Base-by-base conservation (phyloP, 2,329 filamentous ascomycete species). In the Cladorrhinum sp. region DNA sequence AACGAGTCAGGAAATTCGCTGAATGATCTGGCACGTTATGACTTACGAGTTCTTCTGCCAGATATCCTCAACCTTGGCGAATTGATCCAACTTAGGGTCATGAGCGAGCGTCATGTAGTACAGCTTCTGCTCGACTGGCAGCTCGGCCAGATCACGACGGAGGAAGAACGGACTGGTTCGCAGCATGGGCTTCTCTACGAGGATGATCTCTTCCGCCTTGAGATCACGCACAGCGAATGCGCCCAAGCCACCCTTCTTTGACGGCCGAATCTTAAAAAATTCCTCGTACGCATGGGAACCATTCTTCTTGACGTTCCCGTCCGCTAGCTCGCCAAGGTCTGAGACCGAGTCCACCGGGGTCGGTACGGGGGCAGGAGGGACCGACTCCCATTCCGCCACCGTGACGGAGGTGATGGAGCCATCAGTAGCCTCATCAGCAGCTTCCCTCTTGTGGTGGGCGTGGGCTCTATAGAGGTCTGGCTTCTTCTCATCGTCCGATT, bases 11-110 rank as follows among this genome's bases (percentile, higher is more conserved):
- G 22, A n/a, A 25, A 4, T n/a, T 9, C 38, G 41, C 18, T n/a
- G 7, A 24, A 13, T 12, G 18, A 8, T 16, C 10, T 38, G 18
- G 3, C 24, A 6, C 29, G 29, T 7, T 23, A 36, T 32, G 12
- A 70, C 78, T 69, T 69, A 82, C 80, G 76, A 73, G 62, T 84
- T 83, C 0, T 79, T 79, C 22, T 67, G 68, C 71, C 77, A 78
- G 20, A 81, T 74, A 2, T 74, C 75, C 24, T 74, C 68, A 1
- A 78, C 68, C 38, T 41, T n/a, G n/a, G 18, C 29, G 32, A 58
- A 63, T 4, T 64, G 57, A 60, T 74, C 69, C 22, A 66, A 61
- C 13, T 69, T 61, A 12, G 68, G 62, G 59, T 75, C 74, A 0
- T 71, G 72, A 45, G 78, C 72, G 2, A 85, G 74, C 1, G 70